Evolutionary conservation across 176 grass and related monocot genomes (phyloP).

Genomic region (Canna indica): DNA sequence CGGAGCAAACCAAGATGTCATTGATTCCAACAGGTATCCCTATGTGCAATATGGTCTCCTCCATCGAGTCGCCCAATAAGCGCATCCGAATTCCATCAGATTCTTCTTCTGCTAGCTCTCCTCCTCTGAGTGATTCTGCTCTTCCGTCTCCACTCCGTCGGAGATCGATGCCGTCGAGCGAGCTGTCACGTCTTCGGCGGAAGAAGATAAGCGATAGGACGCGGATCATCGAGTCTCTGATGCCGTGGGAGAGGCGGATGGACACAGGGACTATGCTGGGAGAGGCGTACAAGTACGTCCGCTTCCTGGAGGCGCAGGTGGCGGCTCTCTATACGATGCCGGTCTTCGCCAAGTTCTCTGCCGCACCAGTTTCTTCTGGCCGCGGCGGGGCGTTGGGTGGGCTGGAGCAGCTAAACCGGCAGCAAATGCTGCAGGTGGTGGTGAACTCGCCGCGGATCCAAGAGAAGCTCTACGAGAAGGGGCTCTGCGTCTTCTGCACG

Average conservation of each 20-base stretch:
- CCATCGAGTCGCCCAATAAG: neutral
- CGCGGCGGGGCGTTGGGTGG: neutral
- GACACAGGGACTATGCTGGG: constrained; percentile 18
- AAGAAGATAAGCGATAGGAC: constrained; percentile 23
- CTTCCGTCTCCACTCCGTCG: neutral
- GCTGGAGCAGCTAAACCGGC: constrained; percentile 16
- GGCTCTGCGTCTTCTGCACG: constrained; percentile 16
- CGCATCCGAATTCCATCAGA: neutral
- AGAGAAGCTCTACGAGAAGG: constrained; percentile 15
- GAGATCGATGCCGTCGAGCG: constrained; percentile 1
- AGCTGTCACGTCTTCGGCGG: constrained; percentile 15
- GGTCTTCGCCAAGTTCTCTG: neutral
- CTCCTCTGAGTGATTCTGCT: neutral
- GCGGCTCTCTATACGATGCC: constrained; percentile 13
- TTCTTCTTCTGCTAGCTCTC: neutral
- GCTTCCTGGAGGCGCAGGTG: constrained; percentile 20
- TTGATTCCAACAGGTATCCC: neutral
- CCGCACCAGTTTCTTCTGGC: neutral
- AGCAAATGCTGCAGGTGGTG: constrained; percentile 22
- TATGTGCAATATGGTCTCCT: neutral
- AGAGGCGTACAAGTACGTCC: constrained; percentile 25
- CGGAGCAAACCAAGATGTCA: neutral
- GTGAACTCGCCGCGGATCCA: constrained; percentile 22
- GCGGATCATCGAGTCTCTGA: constrained; percentile 14
- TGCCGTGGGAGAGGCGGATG: constrained; percentile 25